Conservation (phyloP, 164 flowering plant species). For the Chimonanthus salicifolius region DNA sequence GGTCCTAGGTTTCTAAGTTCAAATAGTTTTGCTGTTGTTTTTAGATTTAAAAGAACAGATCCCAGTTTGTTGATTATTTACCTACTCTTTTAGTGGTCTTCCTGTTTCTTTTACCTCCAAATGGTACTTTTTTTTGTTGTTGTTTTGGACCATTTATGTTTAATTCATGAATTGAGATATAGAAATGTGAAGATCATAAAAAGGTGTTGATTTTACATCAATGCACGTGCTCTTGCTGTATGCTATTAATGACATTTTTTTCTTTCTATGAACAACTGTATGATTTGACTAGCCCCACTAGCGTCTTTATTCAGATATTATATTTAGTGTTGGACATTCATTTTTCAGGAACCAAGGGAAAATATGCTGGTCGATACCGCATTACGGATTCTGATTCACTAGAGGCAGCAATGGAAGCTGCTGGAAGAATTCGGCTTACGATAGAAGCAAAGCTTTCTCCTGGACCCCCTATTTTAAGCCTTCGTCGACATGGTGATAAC, state of each 20-base stretch:
- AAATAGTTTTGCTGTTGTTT: too few relatives aligned
- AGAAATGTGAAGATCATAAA: too few relatives aligned
- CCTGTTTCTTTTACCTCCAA: too few relatives aligned
- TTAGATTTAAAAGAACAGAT: too few relatives aligned
- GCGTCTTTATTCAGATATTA: background rate
- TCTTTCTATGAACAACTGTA: background rate
- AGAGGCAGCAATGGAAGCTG: slow-evolving; percentile 87
- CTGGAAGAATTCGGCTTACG: slow-evolving; percentile 67
- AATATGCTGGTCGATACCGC: slow-evolving; percentile 78
- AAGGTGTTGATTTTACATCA: background rate
- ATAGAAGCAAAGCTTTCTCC: slow-evolving; percentile 94
- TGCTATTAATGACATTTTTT: background rate
- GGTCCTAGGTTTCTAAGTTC: too few relatives aligned
- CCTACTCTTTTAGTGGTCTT: too few relatives aligned
- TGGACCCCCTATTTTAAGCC: slow-evolving; percentile 73
- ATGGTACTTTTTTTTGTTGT: too few relatives aligned
- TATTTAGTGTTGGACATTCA: slow-evolving; percentile 2
- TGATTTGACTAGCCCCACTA: background rate
- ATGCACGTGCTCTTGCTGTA: background rate
- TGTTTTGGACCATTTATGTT: too few relatives aligned
- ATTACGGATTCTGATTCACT: slow-evolving; percentile 76
- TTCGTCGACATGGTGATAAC: slow-evolving; percentile 88
- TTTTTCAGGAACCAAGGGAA: slow-evolving; percentile 62
- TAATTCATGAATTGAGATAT: too few relatives aligned
- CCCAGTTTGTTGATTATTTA: too few relatives aligned